Percentiles rank a stretch among this genome's conserved stretches.
phyloP scores from a whole-genome alignment of 2,329 filamentous ascomycete genomes.

The Aspergillus bombycis region DNA sequence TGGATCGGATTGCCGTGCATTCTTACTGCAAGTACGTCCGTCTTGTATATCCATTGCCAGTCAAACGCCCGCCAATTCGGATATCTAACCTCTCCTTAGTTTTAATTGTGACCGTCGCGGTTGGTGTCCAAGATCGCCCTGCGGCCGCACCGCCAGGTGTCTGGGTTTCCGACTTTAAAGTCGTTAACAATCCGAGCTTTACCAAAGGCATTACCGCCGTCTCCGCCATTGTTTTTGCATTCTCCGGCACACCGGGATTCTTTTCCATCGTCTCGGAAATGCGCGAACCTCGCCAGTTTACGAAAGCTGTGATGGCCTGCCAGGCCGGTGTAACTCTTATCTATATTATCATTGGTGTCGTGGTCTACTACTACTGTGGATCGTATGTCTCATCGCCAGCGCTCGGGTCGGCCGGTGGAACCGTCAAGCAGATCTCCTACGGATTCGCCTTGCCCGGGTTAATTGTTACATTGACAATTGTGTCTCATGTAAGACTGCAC shows the following conservation, averaged over 20 bases:
- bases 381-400: constrained; percentile 49
- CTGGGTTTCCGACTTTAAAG: constrained; percentile 32
- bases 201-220: constrained; percentile 25
- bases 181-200: constrained; percentile 24
- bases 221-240: constrained; percentile 28
- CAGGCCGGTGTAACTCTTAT: constrained; percentile 35
- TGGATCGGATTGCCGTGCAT: constrained; percentile 32
- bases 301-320: constrained; percentile 30
- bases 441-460: constrained; percentile 37
- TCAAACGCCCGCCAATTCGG: background rate
- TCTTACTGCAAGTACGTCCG: constrained; percentile 15
- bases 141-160: constrained; percentile 32
- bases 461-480: constrained; percentile 23
- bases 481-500: constrained; percentile 17
- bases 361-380: constrained; percentile 51
- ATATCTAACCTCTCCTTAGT: constrained; percentile 18
- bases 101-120: constrained; percentile 28
- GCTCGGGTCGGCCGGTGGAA: constrained; percentile 46
- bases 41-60: too few relatives aligned
- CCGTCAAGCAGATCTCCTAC: constrained; percentile 48
- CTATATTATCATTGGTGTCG: constrained; percentile 36
- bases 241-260: constrained; percentile 29
- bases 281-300: constrained; percentile 34
- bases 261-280: constrained; percentile 42
- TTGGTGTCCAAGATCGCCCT: constrained; percentile 39